phyloP scores from a whole-genome alignment of 116 monocot species.

The Dioscorea cayenensis region DNA sequence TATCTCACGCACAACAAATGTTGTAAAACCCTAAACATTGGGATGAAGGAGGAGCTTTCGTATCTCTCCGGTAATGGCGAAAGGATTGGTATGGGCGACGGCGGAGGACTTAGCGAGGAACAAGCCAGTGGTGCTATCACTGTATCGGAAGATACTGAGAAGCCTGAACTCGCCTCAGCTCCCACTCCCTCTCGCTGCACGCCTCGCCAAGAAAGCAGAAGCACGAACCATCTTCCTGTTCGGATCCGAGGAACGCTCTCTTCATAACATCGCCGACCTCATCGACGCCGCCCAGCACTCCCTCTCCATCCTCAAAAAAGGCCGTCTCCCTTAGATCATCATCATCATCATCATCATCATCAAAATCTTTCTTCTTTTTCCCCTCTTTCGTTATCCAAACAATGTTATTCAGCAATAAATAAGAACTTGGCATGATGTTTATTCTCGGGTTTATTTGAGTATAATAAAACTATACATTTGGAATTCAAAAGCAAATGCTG shows the following conservation, averaged over 20 bases:
- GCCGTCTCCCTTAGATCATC: constrained; percentile 37
- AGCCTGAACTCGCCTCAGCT: constrained; percentile 68
- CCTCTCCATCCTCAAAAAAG: constrained; percentile 56
- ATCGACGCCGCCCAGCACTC: constrained; percentile 64
- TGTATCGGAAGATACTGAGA: constrained; percentile 80
- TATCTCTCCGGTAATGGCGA: constrained; percentile 16
- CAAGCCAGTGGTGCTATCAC: constrained; percentile 41
- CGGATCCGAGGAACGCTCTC: constrained; percentile 63
- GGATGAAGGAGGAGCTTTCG: too few species aligned
- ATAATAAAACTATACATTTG: too few species aligned
- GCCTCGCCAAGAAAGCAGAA: constrained; percentile 76
- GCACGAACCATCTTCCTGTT: constrained; percentile 73
- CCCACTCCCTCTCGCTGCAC: constrained; percentile 53
- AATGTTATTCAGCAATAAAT: too few species aligned
- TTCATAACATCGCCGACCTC: constrained; percentile 89
- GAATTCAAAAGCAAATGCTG: too few species aligned
- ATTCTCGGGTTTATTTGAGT: too few species aligned
- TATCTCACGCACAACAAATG: too few species aligned
- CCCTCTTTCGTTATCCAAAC: background rate
- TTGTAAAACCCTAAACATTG: too few species aligned
- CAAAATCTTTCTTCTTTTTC: background rate
- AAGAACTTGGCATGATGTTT: too few species aligned
- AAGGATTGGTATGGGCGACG: constrained; percentile 69
- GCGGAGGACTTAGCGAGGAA: constrained; percentile 75
- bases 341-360: background rate